Base-by-base conservation (phyloP, 352 stramenopile genomes). In the Aphanomyces invadans region DNA sequence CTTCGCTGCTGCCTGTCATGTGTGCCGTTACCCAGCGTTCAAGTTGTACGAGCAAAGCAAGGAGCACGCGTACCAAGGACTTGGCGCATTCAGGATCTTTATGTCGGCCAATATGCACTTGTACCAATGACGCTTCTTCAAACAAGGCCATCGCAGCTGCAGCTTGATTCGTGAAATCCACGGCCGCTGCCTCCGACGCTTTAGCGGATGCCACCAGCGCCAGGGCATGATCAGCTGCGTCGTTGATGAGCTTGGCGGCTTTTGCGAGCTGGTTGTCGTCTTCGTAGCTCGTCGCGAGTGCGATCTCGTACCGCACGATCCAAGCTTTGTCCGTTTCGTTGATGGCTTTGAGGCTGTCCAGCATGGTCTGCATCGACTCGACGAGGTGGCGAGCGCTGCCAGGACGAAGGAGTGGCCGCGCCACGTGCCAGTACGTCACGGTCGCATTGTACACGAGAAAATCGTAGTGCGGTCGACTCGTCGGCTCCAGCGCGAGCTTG, bases 371-470 rank as follows among this genome's bases (percentile, higher is more conserved):
- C 38, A 96, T 74, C 7, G 85, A 89, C 15, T 78, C 71, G n/a
- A 77, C 56, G 7, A 93, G 71, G 56, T 90, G 89, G 69, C 89
- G 81, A 28, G 87, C 87, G 1, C 75, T 89, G 3, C 77, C 76
- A 12, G 73, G 71, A 59, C 93, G 92, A 77, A 97, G 91, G 28
- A 95, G 73, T 60, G 86, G 79, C 3, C 88, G 74, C 49, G 85
- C 76, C 52, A 96, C 79, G 21, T 83, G 81, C 89, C 89, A 97
- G 57, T 91, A 93, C 29, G 80, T 78, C 11, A 96, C 78, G 0
- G 84, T 95, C 11, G 85, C 85, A 59, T 97, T 97, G 83, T 96
- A 96, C 56, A 96, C 77, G 17, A 97, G 76, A 64, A 96, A 97
- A 56, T 95, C 80, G 74, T 97, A 97, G 11, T 71, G 68, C 11